phyloP scores from a whole-genome alignment of 2,329 filamentous ascomycete species.

The Kalmusia sp. region DNA sequence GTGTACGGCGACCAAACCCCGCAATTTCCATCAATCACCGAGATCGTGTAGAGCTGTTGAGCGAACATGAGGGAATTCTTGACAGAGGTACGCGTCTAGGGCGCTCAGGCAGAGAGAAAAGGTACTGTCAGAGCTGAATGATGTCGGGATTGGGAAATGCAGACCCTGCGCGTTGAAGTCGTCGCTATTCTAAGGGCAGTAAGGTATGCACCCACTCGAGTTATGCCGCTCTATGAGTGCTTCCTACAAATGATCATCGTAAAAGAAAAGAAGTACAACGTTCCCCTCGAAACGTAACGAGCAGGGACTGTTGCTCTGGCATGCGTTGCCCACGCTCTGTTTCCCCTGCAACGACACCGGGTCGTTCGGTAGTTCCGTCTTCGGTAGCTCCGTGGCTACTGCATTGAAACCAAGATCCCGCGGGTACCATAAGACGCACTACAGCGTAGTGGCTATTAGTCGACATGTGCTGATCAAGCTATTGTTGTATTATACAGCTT shows the following conservation, averaged over 20 bases:
- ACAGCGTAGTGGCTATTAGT: not conserved
- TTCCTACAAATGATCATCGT: too few relatives aligned
- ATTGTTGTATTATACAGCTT: not conserved
- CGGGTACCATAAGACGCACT: not conserved
- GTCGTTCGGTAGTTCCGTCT: not conserved
- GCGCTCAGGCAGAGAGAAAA: not conserved
- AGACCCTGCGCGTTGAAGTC: not conserved
- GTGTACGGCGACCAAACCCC: not conserved
- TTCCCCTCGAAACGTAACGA: not conserved
- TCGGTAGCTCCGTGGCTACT: not conserved
- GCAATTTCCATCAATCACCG: slow-evolving; percentile 1
- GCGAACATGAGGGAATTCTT: not conserved
- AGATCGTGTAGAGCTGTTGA: not conserved
- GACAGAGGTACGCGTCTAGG: not conserved
- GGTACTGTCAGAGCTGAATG: not conserved
- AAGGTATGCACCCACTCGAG: not conserved
- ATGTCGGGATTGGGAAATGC: not conserved
- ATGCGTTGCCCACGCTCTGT: too few relatives aligned
- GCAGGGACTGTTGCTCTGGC: not conserved
- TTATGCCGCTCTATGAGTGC: too few relatives aligned
- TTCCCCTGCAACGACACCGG: not conserved
- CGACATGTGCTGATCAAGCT: not conserved
- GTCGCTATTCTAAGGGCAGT: not conserved
- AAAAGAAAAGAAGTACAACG: too few relatives aligned
- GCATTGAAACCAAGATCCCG: not conserved